Base-by-base conservation (phyloP, 2,329 filamentous ascomycete species). In the Keithomyces neogunnii region DNA sequence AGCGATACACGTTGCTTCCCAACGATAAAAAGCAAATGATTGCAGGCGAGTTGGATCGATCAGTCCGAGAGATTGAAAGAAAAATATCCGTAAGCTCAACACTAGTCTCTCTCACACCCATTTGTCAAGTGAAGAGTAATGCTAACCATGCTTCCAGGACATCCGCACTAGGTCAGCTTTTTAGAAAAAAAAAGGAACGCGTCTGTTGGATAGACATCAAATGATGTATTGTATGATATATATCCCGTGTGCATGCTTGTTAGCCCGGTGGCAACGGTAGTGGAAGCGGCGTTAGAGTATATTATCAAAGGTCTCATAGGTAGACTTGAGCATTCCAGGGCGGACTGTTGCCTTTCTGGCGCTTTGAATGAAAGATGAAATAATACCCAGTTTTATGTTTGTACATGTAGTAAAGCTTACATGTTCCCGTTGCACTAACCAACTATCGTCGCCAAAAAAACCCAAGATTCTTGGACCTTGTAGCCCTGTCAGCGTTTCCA, bases 1-100 rank as follows among this genome's bases (percentile, higher is more conserved):
- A 99, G 75, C 81, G 90, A 59, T 99, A 89, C 69, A 82, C 89
- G 53, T 72, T 93, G 53, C 75, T 99, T 54, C 79, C 86, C 30
- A 86, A 85, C 59, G 92, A 96, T 62, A 91, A 89, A 75, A 96
- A 96, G 76, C 84, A 89, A 69, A 90, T 91, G 81, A 95, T 99
- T 73, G 92, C 92, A 2, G 90, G 81, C 48, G 92, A 97, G 69
- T 70, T 97, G 59, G 93, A 97, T 69, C 84, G 93, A 53, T 92
- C 88, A 42, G 84, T 96, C 51, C 75, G 89, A 60, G 89, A 97
- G 70, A 93, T 99, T 63, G 95, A 99, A 76, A 84, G 93, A 63
- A 96, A 96, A 73, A 92, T 99, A 63, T 90, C 88, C 54, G 77
- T 78, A 63, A 64, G 75, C 68, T 49, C 28, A n/a, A 28, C 29